Evolutionary conservation across 805 yeast species (phyloP).

Genomic region (Metschnikowia cerradonensis): DNA sequence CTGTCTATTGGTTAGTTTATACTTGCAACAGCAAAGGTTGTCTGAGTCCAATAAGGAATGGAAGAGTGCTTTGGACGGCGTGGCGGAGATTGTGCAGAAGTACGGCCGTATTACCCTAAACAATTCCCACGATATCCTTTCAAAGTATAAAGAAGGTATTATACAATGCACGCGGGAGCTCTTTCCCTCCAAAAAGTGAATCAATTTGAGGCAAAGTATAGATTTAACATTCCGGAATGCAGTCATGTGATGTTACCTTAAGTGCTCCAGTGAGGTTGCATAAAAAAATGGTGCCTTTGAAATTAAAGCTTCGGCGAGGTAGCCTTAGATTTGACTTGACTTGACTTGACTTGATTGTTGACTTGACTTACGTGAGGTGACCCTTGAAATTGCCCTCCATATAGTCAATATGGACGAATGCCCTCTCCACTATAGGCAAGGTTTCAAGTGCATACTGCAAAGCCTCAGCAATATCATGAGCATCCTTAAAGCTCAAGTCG

Average conservation of each 20-base stretch:
- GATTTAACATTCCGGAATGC: constrained; percentile 34
- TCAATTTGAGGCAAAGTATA: constrained; percentile 35
- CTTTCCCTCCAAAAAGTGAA: constrained; percentile 7
- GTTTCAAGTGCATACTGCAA: constrained; percentile 78
- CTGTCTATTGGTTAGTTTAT: constrained; percentile 28
- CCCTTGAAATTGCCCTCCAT: constrained; percentile 44
- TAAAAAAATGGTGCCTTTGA: too few relatives aligned
- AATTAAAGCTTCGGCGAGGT: too few relatives aligned
- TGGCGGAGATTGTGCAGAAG: constrained; percentile 24
- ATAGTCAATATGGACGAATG: constrained; percentile 77
- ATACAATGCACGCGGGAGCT: constrained; percentile 6
- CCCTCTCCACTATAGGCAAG: constrained; percentile 71
- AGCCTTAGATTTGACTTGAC: too few relatives aligned
- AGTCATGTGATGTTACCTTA: too few relatives aligned
- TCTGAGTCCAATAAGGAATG: background rate
- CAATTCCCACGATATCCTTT: constrained; percentile 27
- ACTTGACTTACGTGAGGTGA: constrained; percentile 25
- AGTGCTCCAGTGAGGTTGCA: too few relatives aligned
- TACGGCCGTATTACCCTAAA: constrained; percentile 26
- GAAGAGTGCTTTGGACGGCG: constrained; percentile 11
- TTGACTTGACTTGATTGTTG: too few relatives aligned
- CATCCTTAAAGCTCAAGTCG: constrained; percentile 53
- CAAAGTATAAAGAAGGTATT: constrained; percentile 27
- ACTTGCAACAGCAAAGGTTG: constrained; percentile 4
- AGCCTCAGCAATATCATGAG: constrained; percentile 79